These are phyloP conservation scores for Pyrenophora seminiperda DNA, from an alignment of 2,329 filamentous ascomycete species.

Conservation along the genomic window DNA sequence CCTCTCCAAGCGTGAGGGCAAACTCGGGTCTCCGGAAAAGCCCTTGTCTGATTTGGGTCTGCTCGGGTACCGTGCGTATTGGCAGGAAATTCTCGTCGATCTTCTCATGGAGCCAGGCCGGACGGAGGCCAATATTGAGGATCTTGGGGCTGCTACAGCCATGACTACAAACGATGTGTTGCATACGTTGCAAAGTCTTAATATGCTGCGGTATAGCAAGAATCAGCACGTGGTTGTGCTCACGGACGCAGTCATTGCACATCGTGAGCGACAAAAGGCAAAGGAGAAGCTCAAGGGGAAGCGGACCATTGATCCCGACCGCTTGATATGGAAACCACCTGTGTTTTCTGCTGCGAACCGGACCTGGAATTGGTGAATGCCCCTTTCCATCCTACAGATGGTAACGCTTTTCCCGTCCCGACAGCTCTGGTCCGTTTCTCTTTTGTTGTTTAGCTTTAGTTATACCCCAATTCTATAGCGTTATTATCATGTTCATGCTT, in stretches of 20 bases:
- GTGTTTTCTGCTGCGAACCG: conserved; percentile 87
- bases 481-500: background rate
- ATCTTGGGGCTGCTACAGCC: conserved; percentile 75
- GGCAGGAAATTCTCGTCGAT: conserved; percentile 93
- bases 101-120: conserved; percentile 69
- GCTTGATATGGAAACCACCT: conserved; percentile 93
- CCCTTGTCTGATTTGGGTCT: conserved; percentile 92
- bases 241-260: conserved; percentile 77
- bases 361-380: conserved; percentile 86
- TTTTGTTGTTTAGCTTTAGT: background rate
- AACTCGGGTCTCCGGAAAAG: conserved; percentile 95
- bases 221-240: conserved; percentile 96
- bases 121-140: conserved; percentile 81
- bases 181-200: conserved; percentile 89
- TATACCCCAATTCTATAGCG: conserved; percentile 4
- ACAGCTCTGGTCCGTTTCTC: background rate
- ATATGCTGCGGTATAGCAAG: conserved; percentile 95
- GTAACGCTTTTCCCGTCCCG: background rate
- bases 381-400: background rate
- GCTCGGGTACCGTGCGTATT: conserved; percentile 94
- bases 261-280: conserved; percentile 72
- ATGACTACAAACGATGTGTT: conserved; percentile 99
- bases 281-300: conserved; percentile 81
- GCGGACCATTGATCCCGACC: conserved; percentile 74
- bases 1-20: conserved; percentile 91